These are phyloP conservation scores for Debaryomyces hansenii DNA, from an alignment of 805 yeast genomes.

Conservation along the genomic window DNA sequence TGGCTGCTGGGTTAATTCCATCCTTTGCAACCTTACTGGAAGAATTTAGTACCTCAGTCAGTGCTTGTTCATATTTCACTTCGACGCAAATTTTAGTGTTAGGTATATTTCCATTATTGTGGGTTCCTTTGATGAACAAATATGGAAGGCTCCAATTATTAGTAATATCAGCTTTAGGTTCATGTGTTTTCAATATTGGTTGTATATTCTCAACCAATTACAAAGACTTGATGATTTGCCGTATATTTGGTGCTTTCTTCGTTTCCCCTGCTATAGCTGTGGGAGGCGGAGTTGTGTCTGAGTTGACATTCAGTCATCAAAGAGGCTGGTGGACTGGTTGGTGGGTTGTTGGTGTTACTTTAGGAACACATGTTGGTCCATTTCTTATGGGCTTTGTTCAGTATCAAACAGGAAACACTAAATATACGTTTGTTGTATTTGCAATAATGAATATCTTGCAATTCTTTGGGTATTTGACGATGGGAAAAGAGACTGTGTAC, in stretches of 20 bases:
- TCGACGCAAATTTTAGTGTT: slow-evolving; percentile 13
- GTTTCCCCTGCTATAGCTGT: slow-evolving; percentile 15
- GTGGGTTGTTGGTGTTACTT: slow-evolving; percentile 13
- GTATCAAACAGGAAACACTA: slow-evolving; percentile 7
- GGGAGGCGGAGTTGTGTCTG: slow-evolving; percentile 15
- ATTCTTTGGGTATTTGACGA: slow-evolving; percentile 9
- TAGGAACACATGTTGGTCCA: slow-evolving; percentile 17
- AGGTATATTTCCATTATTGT: slow-evolving; percentile 14
- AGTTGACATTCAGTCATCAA: slow-evolving; percentile 16
- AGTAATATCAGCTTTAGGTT: slow-evolving; percentile 10
- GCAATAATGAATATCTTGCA: slow-evolving; percentile 13
- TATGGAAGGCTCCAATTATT: slow-evolving; percentile 13
- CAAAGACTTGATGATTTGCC: slow-evolving; percentile 10
- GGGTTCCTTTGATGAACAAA: slow-evolving; percentile 16
- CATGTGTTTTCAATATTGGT: slow-evolving; percentile 11
- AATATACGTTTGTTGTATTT: slow-evolving; percentile 12
- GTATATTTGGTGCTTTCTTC: slow-evolving; percentile 13
- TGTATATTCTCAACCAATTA: slow-evolving; percentile 11
- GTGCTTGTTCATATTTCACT: slow-evolving; percentile 12
- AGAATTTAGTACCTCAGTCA: slow-evolving; percentile 6
- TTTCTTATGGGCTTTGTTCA: slow-evolving; percentile 16
- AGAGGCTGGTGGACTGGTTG: slow-evolving; percentile 15
- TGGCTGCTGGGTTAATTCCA: slow-evolving; percentile 19
- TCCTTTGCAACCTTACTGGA: slow-evolving; percentile 11
- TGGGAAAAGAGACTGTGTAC: slow-evolving; percentile 14